Evolutionary conservation across 441 rosid genomes (phyloP), one percentile per base, ranked within the genome.

Genomic region (Aquilaria agallochum): DNA sequence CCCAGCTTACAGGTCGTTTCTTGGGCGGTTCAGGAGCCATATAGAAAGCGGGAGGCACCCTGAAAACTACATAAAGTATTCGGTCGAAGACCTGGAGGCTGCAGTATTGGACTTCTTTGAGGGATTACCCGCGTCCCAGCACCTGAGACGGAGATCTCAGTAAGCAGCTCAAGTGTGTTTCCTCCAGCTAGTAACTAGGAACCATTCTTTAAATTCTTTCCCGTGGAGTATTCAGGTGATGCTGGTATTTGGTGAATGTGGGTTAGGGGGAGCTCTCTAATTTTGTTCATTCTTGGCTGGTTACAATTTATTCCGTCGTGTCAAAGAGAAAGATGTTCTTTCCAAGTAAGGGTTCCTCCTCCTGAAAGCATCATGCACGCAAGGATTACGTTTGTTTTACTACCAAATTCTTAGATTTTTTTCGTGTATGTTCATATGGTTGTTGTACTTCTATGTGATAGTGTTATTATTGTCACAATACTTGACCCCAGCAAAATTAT

Each of bases 21-120:
- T 81, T 59, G 98, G 98, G 68, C 79, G 97, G 62, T 90, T 88
- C 70, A 85, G 97, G 76, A 81, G 87, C 66, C 91, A 90, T 70
- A 90, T 88, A 68, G 98, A 93, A 83, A 93, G 92, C 63, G 91
- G 90, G 62, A 93, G 53, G 80, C 97, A 93, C 72, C 98, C 98
- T 0, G 98, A 93, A 78, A 88, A 88, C 70, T 93, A 90, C 76
- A 77, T 93, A 72, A 93, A 86, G 78, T 93, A 86, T 58, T 77
- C 96, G 0, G 92, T 82, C 4, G 97, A 93, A 76, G 96, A 93
- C 77, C 75, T 93, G 64, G 98, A 90, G 78, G 76, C 62, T 31
- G 87, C 86, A 30, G 84, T 90, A 59, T 72, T 93, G 75, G 98
- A 92, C 89, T 88, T 92, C 82, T 92, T 92, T 10, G 97, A 92